These are phyloP conservation scores for Xerocomus minutiporus DNA, from an alignment of 1,284 basidiomycete genomes.

Conservation along the genomic window DNA sequence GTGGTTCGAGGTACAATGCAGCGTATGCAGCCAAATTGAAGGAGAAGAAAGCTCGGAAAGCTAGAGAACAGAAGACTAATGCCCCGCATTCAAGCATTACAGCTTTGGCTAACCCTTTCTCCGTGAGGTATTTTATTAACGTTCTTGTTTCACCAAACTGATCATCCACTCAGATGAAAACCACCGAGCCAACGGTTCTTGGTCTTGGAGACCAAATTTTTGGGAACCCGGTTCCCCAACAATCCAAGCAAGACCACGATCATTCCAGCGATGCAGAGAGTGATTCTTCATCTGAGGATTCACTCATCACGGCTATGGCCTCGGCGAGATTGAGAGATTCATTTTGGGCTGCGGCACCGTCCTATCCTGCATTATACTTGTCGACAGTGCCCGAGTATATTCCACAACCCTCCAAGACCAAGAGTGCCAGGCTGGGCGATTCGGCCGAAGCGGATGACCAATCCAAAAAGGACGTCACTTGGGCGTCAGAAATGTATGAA, in stretches of 20 bases:
- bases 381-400: conserved; percentile 70
- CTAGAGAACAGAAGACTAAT: conserved; percentile 36
- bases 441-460: conserved; percentile 36
- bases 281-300: conserved; percentile 38
- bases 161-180: conserved; percentile 17
- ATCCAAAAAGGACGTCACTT: conserved; percentile 45
- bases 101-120: conserved; percentile 61
- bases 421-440: conserved; percentile 40
- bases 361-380: conserved; percentile 65
- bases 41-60: conserved; percentile 35
- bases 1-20: conserved; percentile 65
- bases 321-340: conserved; percentile 53
- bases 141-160: background rate
- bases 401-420: conserved; percentile 50
- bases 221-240: conserved; percentile 32
- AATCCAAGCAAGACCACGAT: conserved; percentile 15
- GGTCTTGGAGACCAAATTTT: conserved; percentile 64
- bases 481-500: conserved; percentile 72
- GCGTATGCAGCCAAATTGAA: conserved; percentile 68
- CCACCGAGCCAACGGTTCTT: conserved; percentile 36
- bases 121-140: conserved; percentile 39
- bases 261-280: conserved; percentile 33
- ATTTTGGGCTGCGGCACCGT: conserved; percentile 57
- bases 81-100: conserved; percentile 33
- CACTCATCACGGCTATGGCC: conserved; percentile 58